These are phyloP conservation scores for Alternaria longipes DNA, from an alignment of 2,329 filamentous ascomycete species.

Conservation along the genomic window DNA sequence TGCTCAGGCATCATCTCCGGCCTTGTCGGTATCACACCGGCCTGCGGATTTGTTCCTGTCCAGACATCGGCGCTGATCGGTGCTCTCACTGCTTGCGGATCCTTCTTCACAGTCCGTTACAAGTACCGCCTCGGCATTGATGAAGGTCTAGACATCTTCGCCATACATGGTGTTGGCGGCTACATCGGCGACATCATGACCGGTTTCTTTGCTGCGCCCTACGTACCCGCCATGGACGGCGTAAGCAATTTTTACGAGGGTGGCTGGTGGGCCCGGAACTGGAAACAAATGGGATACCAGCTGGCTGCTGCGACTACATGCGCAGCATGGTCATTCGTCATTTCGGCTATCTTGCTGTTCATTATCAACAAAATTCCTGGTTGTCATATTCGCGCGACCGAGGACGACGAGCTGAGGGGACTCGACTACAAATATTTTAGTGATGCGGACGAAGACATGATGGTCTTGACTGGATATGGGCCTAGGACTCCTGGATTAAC, in stretches of 20 bases:
- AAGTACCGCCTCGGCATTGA: conserved; percentile 65
- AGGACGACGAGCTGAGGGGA: conserved; percentile 65
- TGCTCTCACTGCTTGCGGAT: conserved; percentile 59
- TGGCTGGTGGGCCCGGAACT: conserved; percentile 63
- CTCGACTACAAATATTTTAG: conserved; percentile 63
- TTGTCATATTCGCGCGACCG: conserved; percentile 63
- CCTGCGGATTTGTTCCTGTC: conserved; percentile 64
- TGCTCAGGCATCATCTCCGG: conserved; percentile 66
- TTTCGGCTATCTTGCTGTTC: conserved; percentile 63
- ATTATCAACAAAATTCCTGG: conserved; percentile 67
- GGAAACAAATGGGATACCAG: conserved; percentile 65
- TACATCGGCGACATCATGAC: conserved; percentile 66
- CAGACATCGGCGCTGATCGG: conserved; percentile 63
- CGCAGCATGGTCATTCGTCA: conserved; percentile 63
- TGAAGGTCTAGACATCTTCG: conserved; percentile 68
- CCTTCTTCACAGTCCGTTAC: conserved; percentile 57
- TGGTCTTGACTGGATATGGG: conserved; percentile 34
- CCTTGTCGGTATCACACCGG: conserved; percentile 67
- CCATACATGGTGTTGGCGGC: conserved; percentile 68
- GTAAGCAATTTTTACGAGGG: conserved; percentile 57
- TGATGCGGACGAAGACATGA: conserved; percentile 39
- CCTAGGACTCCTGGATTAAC: conserved; percentile 22
- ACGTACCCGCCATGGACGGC: conserved; percentile 63
- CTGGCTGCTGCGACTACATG: conserved; percentile 66
- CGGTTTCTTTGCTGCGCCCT: conserved; percentile 64